Evolutionary conservation across 1,139 yeast species (phyloP).

Genomic region (Pichia sp.): DNA sequence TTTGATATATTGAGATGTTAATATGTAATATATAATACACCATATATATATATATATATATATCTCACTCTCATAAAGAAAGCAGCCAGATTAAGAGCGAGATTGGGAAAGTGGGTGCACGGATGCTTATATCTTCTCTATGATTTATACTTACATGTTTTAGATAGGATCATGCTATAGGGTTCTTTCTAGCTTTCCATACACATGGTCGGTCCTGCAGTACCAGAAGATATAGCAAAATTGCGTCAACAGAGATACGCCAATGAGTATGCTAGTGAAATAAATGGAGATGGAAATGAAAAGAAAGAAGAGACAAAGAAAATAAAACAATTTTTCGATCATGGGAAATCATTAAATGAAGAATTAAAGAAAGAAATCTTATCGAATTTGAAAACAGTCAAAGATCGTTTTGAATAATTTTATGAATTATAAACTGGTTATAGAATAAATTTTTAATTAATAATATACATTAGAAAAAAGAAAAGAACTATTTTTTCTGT

Average conservation of each 20-base stretch:
- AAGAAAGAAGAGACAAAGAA: constrained; percentile 3
- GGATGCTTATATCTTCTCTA: too few species aligned
- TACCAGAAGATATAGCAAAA: neutral
- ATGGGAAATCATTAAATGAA: constrained; percentile 21
- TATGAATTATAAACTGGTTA: neutral
- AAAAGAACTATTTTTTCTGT: too few species aligned
- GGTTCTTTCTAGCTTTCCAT: too few species aligned
- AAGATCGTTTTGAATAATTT: constrained; percentile 19
- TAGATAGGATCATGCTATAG: too few species aligned
- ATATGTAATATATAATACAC: too few species aligned
- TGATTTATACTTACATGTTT: neutral
- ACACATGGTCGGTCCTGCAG: neutral
- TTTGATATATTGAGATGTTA: too few species aligned
- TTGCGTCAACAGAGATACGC: neutral
- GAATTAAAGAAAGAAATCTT: constrained; percentile 24
- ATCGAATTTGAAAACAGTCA: constrained; percentile 13
- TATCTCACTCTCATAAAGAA: too few species aligned
- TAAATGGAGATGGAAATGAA: too few species aligned
- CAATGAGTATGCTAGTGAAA: neutral
- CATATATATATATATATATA: too few species aligned
- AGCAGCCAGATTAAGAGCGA: too few species aligned
- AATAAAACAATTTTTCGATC: constrained; percentile 18
- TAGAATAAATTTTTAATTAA: neutral
- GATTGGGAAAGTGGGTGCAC: too few species aligned
- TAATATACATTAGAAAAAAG: too few species aligned